These are phyloP conservation scores for Pseudozyma pruni DNA, from an alignment of 1,284 basidiomycete species.

Conservation along the genomic window DNA sequence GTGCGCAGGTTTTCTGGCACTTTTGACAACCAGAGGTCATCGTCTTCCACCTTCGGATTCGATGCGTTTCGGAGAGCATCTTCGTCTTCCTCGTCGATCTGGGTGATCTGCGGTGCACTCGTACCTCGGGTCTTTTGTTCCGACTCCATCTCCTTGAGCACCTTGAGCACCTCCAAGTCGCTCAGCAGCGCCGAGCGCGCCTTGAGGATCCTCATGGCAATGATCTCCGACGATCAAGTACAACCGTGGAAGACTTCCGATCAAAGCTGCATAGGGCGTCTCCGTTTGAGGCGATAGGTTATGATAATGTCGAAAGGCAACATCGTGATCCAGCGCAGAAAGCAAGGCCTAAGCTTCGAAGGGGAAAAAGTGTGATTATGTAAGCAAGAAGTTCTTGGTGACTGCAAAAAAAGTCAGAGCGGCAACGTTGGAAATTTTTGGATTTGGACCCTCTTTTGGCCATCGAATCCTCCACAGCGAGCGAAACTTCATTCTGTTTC, in stretches of 20 bases:
- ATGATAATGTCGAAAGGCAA: too few species aligned
- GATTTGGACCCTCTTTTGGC: slow-evolving; percentile 8
- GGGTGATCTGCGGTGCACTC: slow-evolving; percentile 71
- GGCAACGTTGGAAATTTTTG: slow-evolving; percentile 3
- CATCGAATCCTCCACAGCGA: neutral
- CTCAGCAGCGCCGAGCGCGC: slow-evolving; percentile 81
- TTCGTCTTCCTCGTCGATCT: slow-evolving; percentile 6
- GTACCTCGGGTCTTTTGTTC: slow-evolving; percentile 72
- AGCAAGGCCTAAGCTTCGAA: neutral
- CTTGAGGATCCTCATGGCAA: slow-evolving; percentile 76
- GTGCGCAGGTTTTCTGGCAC: slow-evolving; percentile 81
- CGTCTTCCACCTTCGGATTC: slow-evolving; percentile 19
- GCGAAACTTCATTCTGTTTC: neutral
- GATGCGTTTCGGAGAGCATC: slow-evolving; percentile 3
- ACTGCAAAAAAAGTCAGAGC: neutral
- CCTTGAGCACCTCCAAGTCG: slow-evolving; percentile 84
- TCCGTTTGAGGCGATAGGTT: neutral
- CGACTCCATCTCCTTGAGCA: slow-evolving; percentile 80
- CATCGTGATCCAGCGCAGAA: neutral
- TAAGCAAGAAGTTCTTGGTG: slow-evolving; percentile 19
- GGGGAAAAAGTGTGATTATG: slow-evolving; percentile 16
- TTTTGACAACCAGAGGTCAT: slow-evolving; percentile 37
- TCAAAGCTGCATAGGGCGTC: slow-evolving; percentile 6
- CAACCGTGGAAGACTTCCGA: slow-evolving; percentile 2
- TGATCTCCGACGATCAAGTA: neutral